phyloP scores from a whole-genome alignment of 371 early-diverging fungal genomes.

The Chytridiales sp. region DNA sequence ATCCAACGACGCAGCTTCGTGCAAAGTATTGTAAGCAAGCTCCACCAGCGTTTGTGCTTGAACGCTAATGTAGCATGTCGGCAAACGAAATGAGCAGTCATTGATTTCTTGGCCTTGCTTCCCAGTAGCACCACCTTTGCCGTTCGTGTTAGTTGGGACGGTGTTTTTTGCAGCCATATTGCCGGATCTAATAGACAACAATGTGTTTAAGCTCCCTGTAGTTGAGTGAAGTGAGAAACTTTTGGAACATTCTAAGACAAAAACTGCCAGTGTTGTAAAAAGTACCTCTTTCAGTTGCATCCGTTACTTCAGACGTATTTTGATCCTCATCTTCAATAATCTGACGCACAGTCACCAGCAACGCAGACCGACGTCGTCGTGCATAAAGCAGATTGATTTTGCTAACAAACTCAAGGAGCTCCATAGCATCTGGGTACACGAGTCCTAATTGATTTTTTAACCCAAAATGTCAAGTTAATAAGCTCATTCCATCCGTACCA shows the following conservation, averaged over 20 bases:
- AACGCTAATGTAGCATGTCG: conserved; percentile 49
- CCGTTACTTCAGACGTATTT: conserved; percentile 51
- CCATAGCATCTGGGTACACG: neutral
- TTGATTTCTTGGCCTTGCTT: conserved; percentile 21
- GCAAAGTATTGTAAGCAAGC: conserved; percentile 48
- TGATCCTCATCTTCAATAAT: conserved; percentile 47
- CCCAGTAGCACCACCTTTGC: conserved; percentile 16
- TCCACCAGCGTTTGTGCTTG: conserved; percentile 58
- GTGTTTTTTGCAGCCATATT: neutral
- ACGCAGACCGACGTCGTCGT: conserved; percentile 39
- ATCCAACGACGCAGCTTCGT: conserved; percentile 26
- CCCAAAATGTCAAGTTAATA: neutral
- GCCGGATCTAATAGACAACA: neutral
- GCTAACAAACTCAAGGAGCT: conserved; percentile 19
- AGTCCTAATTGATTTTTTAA: neutral
- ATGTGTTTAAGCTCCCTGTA: neutral
- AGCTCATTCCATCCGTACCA: too few species aligned
- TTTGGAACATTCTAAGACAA: neutral
- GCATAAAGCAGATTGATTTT: conserved; percentile 24
- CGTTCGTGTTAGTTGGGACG: neutral
- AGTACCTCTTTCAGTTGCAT: conserved; percentile 35
- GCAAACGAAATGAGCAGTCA: conserved; percentile 33
- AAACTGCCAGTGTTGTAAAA: neutral
- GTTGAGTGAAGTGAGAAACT: neutral
- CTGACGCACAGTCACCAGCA: conserved; percentile 42